Percentiles rank a stretch among this genome's conserved stretches.
These are phyloP conservation scores for Fomitopsis pinicola DNA, from an alignment of 1,284 basidiomycete genomes.

Conservation along the genomic window DNA sequence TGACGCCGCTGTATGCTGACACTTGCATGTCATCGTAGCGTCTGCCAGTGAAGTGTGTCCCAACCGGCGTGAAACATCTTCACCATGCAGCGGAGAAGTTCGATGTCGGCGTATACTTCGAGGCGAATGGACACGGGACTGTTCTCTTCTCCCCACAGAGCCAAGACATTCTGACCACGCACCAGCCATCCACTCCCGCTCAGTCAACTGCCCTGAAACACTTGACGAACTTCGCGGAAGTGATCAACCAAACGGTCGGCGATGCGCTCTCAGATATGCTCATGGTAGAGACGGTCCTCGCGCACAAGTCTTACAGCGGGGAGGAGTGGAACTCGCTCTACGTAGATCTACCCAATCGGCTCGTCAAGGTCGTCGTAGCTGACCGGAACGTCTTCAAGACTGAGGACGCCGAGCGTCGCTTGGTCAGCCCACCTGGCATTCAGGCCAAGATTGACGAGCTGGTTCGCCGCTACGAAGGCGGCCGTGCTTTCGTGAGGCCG, in stretches of 20 bases:
- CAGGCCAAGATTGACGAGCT: slow-evolving; percentile 88
- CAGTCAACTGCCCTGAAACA: slow-evolving; percentile 78
- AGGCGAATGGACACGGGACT: slow-evolving; percentile 99
- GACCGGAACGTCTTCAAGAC: slow-evolving; percentile 88
- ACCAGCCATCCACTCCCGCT: slow-evolving; percentile 76
- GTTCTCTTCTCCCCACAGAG: slow-evolving; percentile 87
- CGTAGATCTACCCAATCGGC: slow-evolving; percentile 90
- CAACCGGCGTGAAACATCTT: slow-evolving; percentile 97
- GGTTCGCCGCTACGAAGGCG: slow-evolving; percentile 77
- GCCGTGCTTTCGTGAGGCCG: slow-evolving; percentile 91
- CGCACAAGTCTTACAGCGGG: slow-evolving; percentile 83
- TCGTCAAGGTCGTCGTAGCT: slow-evolving; percentile 92
- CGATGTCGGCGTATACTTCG: slow-evolving; percentile 97
- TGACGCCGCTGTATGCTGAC: neutral
- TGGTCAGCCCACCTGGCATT: slow-evolving; percentile 77
- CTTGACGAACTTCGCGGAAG: slow-evolving; percentile 70
- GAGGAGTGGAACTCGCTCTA: slow-evolving; percentile 94
- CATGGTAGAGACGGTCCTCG: slow-evolving; percentile 89
- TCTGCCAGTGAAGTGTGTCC: slow-evolving; percentile 91
- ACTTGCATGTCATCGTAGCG: slow-evolving; percentile 43
- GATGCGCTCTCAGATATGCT: slow-evolving; percentile 97
- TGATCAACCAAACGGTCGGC: slow-evolving; percentile 99
- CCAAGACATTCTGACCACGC: slow-evolving; percentile 51
- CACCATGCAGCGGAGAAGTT: slow-evolving; percentile 96
- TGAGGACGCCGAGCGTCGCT: slow-evolving; percentile 88